Base-by-base conservation (phyloP, 208 protist genomes). In the Wallacemonas sp. region DNA sequence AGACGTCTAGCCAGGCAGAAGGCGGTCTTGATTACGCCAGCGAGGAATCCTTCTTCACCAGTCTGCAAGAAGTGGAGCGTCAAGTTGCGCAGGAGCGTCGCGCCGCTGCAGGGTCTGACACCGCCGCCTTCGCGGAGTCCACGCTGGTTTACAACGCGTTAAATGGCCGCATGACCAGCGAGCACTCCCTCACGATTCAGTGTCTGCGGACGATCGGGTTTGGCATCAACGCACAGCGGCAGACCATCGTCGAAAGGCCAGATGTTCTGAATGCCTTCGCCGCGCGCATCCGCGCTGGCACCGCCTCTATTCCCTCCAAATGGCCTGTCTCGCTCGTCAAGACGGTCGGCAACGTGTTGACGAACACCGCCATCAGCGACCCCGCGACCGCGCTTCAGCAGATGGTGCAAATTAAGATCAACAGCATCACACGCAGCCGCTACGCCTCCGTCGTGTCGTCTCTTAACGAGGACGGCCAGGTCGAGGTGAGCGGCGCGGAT, bases 141-240 rank as follows among this genome's bases (percentile, higher is more conserved):
- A 77, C 72, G 44, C 76, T 95, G 28, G 77, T 95, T 33, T 95
- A 93, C 73, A 95, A 95, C 72, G 75, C 89, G 6, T 62, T 95
- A 8, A 95, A 67, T 27, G 89, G 89, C 27, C 89, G 89, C 74
- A 91, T 95, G 86, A 89, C 84, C 8, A 93, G 79, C 33, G 86
- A 92, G 56, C 75, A 46, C 31, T 89, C 89, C 12, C 66, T 60
- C 34, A 82, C 81, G 1, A 77, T 95, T 39, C 19, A 51, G 44
- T 84, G 59, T 42, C 62, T 95, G 22, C 74, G 72, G 24, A 79
- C 79, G 27, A 80, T 95, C 38, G 90, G 90, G 15, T 95, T 95
- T 62, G 82, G 82, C 39, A 53, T 95, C 66, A 93, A 92, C 55
- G 66, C 26, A 11, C 72, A 91, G 62, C 73, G 90, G 1, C 90